Percentiles rank a stretch among this genome's conserved stretches.
These are phyloP conservation scores for Rhodotorula diobovata DNA, from an alignment of 768 basidiomycete species.

Conservation along the genomic window DNA sequence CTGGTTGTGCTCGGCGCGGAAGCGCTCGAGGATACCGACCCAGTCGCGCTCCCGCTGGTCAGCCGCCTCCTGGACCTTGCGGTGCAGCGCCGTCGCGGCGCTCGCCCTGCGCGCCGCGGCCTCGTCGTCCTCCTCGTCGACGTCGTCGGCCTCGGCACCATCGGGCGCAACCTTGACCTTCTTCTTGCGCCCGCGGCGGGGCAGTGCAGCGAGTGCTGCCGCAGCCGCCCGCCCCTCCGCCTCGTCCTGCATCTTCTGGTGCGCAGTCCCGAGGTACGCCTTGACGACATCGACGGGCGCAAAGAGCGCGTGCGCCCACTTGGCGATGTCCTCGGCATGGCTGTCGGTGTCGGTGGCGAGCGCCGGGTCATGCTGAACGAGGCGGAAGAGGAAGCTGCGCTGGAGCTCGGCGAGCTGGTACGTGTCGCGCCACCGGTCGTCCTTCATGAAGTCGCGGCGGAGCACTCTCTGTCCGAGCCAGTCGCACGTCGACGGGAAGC, in stretches of 20 bases:
- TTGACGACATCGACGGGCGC: constrained; percentile 57
- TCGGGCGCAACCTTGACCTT: no score
- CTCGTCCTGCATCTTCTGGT: constrained; percentile 48
- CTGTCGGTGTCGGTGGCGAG: constrained; percentile 50
- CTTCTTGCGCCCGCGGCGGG: background rate
- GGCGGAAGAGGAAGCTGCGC: constrained; percentile 59
- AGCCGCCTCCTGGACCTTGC: constrained; percentile 63
- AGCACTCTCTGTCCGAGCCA: fast-evolving
- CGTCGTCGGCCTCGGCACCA: constrained; percentile 41
- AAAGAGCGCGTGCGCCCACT: constrained; percentile 46
- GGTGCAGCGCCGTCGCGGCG: constrained; percentile 50
- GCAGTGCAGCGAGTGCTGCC: no score
- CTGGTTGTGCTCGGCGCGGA: constrained; percentile 43
- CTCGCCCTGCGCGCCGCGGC: constrained; percentile 47
- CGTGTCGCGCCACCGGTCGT: constrained; percentile 54
- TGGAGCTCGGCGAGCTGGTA: constrained; percentile 68
- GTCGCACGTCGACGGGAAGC: background rate
- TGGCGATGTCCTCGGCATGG: constrained; percentile 1
- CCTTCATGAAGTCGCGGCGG: background rate
- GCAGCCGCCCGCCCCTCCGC: background rate
- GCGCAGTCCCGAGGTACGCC: constrained; percentile 50
- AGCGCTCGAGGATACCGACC: constrained; percentile 56
- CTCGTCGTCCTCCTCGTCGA: constrained; percentile 3
- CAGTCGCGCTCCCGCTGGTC: constrained; percentile 62
- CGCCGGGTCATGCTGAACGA: constrained; percentile 51